A percentile compares a stretch with the other conserved stretches of the same genome.
These are phyloP conservation scores for Pseudomonodictys pantanalensis DNA, from an alignment of 495 filamentous ascomycete species.

Conservation along the genomic window DNA sequence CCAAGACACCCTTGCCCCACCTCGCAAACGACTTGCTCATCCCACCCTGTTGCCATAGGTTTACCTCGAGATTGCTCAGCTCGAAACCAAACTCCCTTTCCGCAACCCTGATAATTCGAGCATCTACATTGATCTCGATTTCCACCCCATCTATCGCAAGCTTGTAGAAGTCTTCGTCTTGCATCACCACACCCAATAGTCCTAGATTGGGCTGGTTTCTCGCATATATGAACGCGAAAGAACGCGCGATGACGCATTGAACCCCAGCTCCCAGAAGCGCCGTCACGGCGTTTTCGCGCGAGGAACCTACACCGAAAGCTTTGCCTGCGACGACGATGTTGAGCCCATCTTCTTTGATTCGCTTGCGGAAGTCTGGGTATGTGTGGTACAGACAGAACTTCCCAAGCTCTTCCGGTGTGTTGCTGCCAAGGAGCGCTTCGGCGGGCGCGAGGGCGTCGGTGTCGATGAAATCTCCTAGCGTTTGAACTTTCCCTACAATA, in stretches of 20 bases:
- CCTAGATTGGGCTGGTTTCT: constrained; percentile 46
- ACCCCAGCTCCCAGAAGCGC: constrained; percentile 42
- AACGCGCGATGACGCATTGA: constrained; percentile 44
- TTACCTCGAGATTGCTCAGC: constrained; percentile 42
- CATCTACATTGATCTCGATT: constrained; percentile 38
- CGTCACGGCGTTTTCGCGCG: constrained; percentile 45
- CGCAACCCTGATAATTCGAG: constrained; percentile 25
- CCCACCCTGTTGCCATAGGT: constrained; percentile 19
- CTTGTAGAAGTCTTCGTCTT: constrained; percentile 40
- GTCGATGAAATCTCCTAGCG: constrained; percentile 46
- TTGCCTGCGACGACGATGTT: constrained; percentile 46
- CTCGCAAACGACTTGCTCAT: background rate
- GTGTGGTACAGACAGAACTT: constrained; percentile 42
- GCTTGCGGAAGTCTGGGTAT: constrained; percentile 43
- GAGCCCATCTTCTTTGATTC: constrained; percentile 36
- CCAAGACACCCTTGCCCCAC: background rate
- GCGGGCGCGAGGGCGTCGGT: constrained; percentile 44
- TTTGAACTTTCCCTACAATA: constrained; percentile 37
- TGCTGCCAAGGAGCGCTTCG: constrained; percentile 35
- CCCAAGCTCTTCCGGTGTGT: constrained; percentile 38
- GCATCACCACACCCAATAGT: constrained; percentile 42
- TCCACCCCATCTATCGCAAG: constrained; percentile 36
- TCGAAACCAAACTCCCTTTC: constrained; percentile 36
- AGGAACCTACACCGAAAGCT: constrained; percentile 48
- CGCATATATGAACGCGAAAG: constrained; percentile 46